Conservation (phyloP, 2,329 filamentous ascomycete genomes). For the Onygenales sp. region DNA sequence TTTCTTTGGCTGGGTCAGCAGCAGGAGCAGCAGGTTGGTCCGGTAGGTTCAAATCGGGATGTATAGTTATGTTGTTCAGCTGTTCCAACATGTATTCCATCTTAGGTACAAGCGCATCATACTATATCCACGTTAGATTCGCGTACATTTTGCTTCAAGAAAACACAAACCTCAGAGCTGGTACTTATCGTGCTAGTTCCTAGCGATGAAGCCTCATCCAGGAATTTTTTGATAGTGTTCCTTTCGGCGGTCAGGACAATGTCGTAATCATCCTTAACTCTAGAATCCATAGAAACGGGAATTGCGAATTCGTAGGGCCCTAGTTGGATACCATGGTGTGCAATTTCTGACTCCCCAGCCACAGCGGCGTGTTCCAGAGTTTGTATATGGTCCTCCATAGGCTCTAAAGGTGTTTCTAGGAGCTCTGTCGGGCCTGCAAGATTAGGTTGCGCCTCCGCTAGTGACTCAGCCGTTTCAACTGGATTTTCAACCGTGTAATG, state of each 20-base stretch:
- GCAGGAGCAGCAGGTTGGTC: constrained; percentile 27
- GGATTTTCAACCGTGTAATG: constrained; percentile 12
- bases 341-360: constrained; percentile 13
- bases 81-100: constrained; percentile 26
- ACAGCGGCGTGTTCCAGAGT: constrained; percentile 2
- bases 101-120: constrained; percentile 17
- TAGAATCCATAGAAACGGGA: constrained; percentile 34
- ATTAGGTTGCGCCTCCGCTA: constrained; percentile 1
- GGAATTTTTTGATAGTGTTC: constrained; percentile 21
- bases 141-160: neutral
- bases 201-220: constrained; percentile 8
- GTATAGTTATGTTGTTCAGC: constrained; percentile 34
- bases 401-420: neutral
- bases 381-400: neutral
- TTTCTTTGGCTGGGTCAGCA: constrained; percentile 27
- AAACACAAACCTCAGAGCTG: neutral
- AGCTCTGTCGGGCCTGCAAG: constrained; percentile 1
- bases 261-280: constrained; percentile 35
- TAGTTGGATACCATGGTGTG: constrained; percentile 25
- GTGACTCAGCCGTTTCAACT: neutral
- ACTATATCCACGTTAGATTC: constrained; percentile 16
- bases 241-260: constrained; percentile 20
- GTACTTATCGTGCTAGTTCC: neutral
- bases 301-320: constrained; percentile 32
- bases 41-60: constrained; percentile 35